A percentile compares a stretch with the other conserved stretches of the same genome.
Conservation (phyloP, 371 early-diverging fungal genomes). For the Neoconidiobolus thromboides region DNA sequence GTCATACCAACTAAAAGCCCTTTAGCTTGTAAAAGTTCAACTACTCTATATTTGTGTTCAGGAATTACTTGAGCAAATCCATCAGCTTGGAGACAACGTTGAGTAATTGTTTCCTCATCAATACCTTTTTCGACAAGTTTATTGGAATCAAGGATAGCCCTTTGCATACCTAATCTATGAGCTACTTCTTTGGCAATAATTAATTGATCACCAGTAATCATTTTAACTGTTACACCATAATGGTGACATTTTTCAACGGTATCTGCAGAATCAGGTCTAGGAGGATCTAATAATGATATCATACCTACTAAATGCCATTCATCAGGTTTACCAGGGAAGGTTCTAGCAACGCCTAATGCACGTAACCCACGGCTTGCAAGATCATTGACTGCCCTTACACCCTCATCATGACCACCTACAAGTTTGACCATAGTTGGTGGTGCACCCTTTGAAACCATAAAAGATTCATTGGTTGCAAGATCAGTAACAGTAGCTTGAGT, state of each 20-base stretch:
- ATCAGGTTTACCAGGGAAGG: slow-evolving; percentile 40
- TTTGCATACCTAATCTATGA: slow-evolving; percentile 56
- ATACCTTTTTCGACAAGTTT: slow-evolving; percentile 60
- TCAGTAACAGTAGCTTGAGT: slow-evolving; percentile 71
- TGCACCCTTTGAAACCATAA: slow-evolving; percentile 84
- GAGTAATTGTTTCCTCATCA: slow-evolving; percentile 66
- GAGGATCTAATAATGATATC: slow-evolving; percentile 75
- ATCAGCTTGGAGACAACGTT: slow-evolving; percentile 63
- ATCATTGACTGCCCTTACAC: slow-evolving; percentile 50
- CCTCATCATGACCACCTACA: slow-evolving; percentile 57
- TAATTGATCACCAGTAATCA: slow-evolving; percentile 83
- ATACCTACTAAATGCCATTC: slow-evolving; percentile 47
- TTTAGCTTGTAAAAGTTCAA: slow-evolving; percentile 54
- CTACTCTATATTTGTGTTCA: slow-evolving; percentile 89
- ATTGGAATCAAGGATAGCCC: slow-evolving; percentile 55
- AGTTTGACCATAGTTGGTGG: slow-evolving; percentile 78
- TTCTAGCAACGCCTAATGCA: slow-evolving; percentile 78
- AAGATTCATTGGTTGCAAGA: slow-evolving; percentile 34
- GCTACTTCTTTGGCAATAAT: slow-evolving; percentile 83
- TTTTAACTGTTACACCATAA: slow-evolving; percentile 67
- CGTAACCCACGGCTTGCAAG: slow-evolving; percentile 75
- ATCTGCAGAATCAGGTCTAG: slow-evolving; percentile 42
- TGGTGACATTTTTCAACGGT: slow-evolving; percentile 35
- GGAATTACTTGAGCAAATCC: slow-evolving; percentile 95
- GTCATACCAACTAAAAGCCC: slow-evolving; percentile 72